Conservation (phyloP, 495 filamentous ascomycete genomes). For the Annulohypoxylon stygium region DNA sequence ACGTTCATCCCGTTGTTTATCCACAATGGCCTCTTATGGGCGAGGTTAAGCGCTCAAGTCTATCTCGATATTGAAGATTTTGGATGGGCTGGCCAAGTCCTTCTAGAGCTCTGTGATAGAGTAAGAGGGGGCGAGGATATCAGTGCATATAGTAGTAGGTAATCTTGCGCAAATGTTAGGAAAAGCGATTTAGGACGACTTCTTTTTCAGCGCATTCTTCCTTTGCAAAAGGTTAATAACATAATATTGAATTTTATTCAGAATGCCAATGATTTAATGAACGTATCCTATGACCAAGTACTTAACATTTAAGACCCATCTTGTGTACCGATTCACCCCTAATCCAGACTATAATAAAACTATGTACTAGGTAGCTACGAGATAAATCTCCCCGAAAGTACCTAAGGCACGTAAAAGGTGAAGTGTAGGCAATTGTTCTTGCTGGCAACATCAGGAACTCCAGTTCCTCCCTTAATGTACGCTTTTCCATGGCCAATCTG, state of each 20-base stretch:
- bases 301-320: too few relatives aligned
- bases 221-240: background rate
- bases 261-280: background rate
- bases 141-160: too few relatives aligned
- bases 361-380: too few relatives aligned
- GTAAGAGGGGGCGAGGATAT: conserved; percentile 68
- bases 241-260: background rate
- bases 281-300: background rate
- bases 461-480: conserved; percentile 58
- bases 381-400: background rate
- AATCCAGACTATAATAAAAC: background rate
- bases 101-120: conserved; percentile 73
- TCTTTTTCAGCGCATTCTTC: too few relatives aligned
- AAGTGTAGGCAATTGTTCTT: conserved; percentile 57
- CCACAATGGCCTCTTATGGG: conserved; percentile 74
- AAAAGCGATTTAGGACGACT: too few relatives aligned
- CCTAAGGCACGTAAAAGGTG: conserved; percentile 52
- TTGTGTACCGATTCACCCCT: background rate
- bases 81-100: conserved; percentile 71
- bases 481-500: conserved; percentile 53
- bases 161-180: too few relatives aligned
- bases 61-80: conserved; percentile 85
- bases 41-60: conserved; percentile 80
- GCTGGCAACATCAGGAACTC: conserved; percentile 56
- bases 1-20: conserved; percentile 76